These are phyloP conservation scores for Trichothecium roseum DNA, from an alignment of 2,329 filamentous ascomycete genomes.

Conservation along the genomic window DNA sequence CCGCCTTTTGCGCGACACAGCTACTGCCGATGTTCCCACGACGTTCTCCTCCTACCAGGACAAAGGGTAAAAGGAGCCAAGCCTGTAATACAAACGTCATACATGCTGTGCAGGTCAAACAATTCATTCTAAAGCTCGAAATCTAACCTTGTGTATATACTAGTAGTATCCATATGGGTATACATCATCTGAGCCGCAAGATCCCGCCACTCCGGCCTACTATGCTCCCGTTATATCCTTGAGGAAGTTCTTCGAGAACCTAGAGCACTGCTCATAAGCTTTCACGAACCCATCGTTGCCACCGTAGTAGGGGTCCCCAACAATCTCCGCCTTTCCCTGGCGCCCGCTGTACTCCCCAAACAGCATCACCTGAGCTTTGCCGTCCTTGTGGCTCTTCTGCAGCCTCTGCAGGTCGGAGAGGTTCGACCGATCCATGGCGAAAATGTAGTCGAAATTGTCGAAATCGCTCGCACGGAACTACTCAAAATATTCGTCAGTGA, in stretches of 20 bases:
- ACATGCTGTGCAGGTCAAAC: no score
- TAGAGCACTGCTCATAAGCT: conserved; percentile 74
- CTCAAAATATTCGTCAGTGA: not conserved
- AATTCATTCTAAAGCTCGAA: no score
- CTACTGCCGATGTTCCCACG: no score
- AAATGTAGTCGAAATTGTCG: conserved; percentile 77
- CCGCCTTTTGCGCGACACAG: no score
- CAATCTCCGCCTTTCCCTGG: conserved; percentile 52
- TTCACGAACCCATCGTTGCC: conserved; percentile 68
- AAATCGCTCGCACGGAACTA: conserved; percentile 61
- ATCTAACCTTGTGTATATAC: no score
- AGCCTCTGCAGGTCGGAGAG: conserved; percentile 57
- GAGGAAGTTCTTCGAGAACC: conserved; percentile 71
- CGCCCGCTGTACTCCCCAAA: conserved; percentile 75
- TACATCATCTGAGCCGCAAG: no score
- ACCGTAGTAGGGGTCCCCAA: conserved; percentile 91
- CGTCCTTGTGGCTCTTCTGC: conserved; percentile 44
- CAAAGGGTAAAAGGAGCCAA: not conserved
- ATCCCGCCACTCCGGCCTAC: no score
- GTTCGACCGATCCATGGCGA: conserved; percentile 89
- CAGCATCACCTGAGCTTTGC: conserved; percentile 60
- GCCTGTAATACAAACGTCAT: no score
- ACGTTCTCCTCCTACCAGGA: no score
- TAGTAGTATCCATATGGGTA: no score
- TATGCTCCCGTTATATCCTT: conserved; percentile 34